These are phyloP conservation scores for Ustilago cynodontis DNA, from an alignment of 1,284 basidiomycete species.

Conservation along the genomic window DNA sequence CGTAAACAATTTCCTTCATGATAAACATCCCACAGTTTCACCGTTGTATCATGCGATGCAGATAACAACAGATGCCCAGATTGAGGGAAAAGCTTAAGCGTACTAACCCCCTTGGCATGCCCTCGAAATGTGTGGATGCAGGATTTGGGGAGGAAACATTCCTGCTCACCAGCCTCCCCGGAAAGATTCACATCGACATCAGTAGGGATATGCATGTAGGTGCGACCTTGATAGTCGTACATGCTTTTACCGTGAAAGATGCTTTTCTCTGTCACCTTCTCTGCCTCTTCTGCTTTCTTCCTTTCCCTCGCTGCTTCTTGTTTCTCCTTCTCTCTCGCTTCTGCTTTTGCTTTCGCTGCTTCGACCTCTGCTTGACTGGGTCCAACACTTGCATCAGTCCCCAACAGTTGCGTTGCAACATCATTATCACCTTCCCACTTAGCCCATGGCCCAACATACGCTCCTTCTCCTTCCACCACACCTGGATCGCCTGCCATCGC, in stretches of 20 bases:
- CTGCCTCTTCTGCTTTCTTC: constrained; percentile 80
- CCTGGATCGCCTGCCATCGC: constrained; percentile 81
- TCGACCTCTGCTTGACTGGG: constrained; percentile 76
- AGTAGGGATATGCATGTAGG: constrained; percentile 93
- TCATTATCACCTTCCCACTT: constrained; percentile 85
- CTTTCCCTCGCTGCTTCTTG: constrained; percentile 74
- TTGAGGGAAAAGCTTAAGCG: constrained; percentile 88
- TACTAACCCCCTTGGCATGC: constrained; percentile 95
- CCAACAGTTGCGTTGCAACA: constrained; percentile 67
- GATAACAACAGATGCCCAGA: constrained; percentile 93
- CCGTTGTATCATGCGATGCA: constrained; percentile 97
- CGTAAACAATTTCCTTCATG: constrained; percentile 94
- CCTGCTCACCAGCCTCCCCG: constrained; percentile 84
- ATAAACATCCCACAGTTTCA: constrained; percentile 99
- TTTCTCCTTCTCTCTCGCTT: constrained; percentile 73
- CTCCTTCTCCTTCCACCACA: constrained; percentile 73
- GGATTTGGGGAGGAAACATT: constrained; percentile 91
- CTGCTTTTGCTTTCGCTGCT: constrained; percentile 77
- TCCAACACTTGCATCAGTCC: constrained; percentile 62
- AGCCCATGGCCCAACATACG: constrained; percentile 96
- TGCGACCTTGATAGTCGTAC: constrained; percentile 97
- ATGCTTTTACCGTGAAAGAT: constrained; percentile 97
- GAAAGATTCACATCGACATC: constrained; percentile 77
- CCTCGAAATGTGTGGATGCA: constrained; percentile 99
- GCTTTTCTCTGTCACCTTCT: constrained; percentile 86